Conservation (phyloP, 768 basidiomycete genomes). For the Boletus vinaceobasis region DNA sequence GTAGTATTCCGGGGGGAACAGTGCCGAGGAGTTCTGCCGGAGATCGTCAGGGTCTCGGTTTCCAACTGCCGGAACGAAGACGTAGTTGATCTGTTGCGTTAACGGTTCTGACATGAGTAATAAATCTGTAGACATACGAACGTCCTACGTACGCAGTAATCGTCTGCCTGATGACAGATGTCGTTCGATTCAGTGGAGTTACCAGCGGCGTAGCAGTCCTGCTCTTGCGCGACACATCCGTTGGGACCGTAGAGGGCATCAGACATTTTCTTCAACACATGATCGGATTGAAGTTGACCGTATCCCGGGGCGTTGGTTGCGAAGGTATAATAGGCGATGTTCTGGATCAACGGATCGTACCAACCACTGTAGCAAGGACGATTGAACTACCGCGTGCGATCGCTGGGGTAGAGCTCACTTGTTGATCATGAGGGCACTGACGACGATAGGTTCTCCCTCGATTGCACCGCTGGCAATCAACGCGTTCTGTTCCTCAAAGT, state of each 20-base stretch:
- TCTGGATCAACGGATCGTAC: conserved; percentile 64
- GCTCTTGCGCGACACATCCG: conserved; percentile 55
- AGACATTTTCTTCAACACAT: conserved; percentile 46
- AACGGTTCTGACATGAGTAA: background rate
- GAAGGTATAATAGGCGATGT: conserved; percentile 57
- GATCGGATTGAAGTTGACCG: conserved; percentile 53
- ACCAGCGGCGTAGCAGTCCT: conserved; percentile 56
- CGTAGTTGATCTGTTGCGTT: conserved; percentile 37
- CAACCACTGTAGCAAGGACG: conserved; percentile 44
- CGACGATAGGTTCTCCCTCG: conserved; percentile 47
- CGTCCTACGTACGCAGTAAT: conserved; percentile 50
- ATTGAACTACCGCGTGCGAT: background rate
- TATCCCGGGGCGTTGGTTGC: conserved; percentile 63
- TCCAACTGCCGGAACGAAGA: conserved; percentile 51
- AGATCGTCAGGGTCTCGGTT: conserved; percentile 55
- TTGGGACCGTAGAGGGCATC: conserved; percentile 42
- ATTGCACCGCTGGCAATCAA: conserved; percentile 44
- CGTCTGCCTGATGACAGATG: conserved; percentile 49
- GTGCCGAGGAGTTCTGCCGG: conserved; percentile 48
- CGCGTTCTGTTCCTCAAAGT: conserved; percentile 60
- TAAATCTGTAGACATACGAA: background rate
- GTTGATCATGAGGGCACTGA: conserved; percentile 64
- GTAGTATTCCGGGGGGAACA: conserved; percentile 59
- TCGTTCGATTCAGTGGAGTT: conserved; percentile 41
- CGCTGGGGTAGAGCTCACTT: conserved; percentile 36